Base-by-base conservation (phyloP, 2,329 filamentous ascomycete species). In the Chrysoporthe cubensis region DNA sequence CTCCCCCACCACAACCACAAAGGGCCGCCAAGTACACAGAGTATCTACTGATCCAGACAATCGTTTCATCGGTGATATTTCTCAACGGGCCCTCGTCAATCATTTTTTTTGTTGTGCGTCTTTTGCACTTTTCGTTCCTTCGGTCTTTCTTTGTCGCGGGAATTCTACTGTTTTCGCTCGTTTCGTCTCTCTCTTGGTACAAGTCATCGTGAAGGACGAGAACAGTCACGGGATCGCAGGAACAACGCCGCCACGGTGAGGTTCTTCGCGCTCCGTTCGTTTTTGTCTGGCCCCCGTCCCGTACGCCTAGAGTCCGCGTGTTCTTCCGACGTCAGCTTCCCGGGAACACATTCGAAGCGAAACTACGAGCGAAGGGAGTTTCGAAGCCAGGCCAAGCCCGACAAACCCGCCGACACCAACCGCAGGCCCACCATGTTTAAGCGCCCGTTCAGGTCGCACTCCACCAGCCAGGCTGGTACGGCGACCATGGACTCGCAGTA, bases 401-500 rank as follows among this genome's bases (percentile, higher is more conserved):
- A 52, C n/a, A 65, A 40, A 65, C 26, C 68, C 62, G 63, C 63
- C 65, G 63, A 66, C 64, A 14, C 18, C 3, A 50, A 58, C 42
- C 43, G 78, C 77, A 68, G 73, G 76, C 69, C 77, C 83, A 84
- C 78, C 80, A 97, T 97, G 93, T 97, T 97, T 86, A 96, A 94
- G 84, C 93, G 93, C 79, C 94, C 94, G 77, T 94, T 96, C 83
- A 86, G 90, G 80, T 90, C 91, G 74, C 91, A 90, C 80, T 91
- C 95, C 75, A 73, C 80, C 79, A 73, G 76, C 75, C 74, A 76
- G 72, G 71, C 75, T 74, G 73, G 75, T 71, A 34, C 74, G 70
- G 66, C 72, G 66, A 66, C 70, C 46, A 76, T 76, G 73, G 78
- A 79, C 73, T 71, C 77, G 70, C 77, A 78, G 71, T 76, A 78